A percentile compares a stretch with the other conserved stretches of the same genome.
These are phyloP conservation scores for Flaveria robusta DNA, from an alignment of 129 eudicot species.

Conservation along the genomic window DNA sequence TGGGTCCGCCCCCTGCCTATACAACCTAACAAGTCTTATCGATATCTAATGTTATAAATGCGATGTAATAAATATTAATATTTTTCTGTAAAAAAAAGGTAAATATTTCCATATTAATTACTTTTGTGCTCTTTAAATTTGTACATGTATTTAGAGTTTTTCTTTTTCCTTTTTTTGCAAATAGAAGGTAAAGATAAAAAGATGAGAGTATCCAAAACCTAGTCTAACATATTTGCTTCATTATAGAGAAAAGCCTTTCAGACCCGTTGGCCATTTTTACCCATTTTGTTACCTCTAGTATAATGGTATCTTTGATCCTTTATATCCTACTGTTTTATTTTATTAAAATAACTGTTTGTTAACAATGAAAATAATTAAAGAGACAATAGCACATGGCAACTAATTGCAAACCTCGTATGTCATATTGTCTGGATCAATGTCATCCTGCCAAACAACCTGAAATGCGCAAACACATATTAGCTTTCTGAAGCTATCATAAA, in stretches of 20 bases:
- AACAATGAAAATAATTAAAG: not conserved
- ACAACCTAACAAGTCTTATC: not conserved
- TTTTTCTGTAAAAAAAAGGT: too few relatives aligned
- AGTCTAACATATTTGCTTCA: not conserved
- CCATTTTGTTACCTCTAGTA: not conserved
- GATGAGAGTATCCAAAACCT: too few relatives aligned
- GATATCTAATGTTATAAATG: too few relatives aligned
- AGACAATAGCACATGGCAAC: not conserved
- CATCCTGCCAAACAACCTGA: conserved; percentile 72
- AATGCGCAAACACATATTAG: conserved; percentile 18
- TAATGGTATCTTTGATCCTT: not conserved
- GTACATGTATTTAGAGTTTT: too few relatives aligned
- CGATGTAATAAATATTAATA: too few relatives aligned
- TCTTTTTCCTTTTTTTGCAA: too few relatives aligned
- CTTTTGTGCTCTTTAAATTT: too few relatives aligned
- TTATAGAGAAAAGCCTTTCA: too few relatives aligned
- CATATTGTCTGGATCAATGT: conserved; percentile 87
- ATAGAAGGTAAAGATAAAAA: too few relatives aligned
- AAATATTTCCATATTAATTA: too few relatives aligned
- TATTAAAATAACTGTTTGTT: not conserved
- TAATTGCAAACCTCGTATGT: conserved; percentile 71
- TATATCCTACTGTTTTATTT: not conserved
- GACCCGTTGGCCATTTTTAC: not conserved
- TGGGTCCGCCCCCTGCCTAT: too few relatives aligned
- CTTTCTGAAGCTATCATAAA: not conserved